These are phyloP conservation scores for Arthrobotrys iridis DNA, from an alignment of 2,329 filamentous ascomycete species.

Conservation along the genomic window DNA sequence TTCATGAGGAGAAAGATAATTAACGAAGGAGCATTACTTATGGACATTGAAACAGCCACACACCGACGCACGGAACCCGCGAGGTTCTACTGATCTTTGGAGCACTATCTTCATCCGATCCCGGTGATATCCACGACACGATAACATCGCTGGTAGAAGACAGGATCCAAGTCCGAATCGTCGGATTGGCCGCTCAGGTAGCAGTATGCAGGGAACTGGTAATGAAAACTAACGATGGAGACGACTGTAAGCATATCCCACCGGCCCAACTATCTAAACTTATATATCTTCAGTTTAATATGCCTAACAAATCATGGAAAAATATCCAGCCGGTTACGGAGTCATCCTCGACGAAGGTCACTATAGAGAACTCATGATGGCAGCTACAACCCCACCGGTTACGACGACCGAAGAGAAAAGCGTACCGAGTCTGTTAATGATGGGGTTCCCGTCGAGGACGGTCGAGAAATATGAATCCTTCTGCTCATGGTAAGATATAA, in stretches of 20 bases:
- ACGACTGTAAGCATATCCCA: conserved; percentile 64
- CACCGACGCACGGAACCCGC: conserved; percentile 89
- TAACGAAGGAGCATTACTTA: not conserved
- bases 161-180: conserved; percentile 84
- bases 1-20: not conserved
- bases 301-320: not conserved
- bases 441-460: conserved; percentile 93
- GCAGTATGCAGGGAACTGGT: conserved; percentile 92
- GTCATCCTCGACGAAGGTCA: conserved; percentile 88
- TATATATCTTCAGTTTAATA: not conserved
- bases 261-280: not conserved
- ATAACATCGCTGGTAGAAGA: conserved; percentile 81
- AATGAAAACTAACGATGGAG: conserved; percentile 83
- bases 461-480: conserved; percentile 77
- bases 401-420: conserved; percentile 73
- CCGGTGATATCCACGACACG: conserved; percentile 93
- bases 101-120: conserved; percentile 87
- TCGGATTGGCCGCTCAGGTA: conserved; percentile 89
- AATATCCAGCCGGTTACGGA: conserved; percentile 69
- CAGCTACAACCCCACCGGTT: conserved; percentile 86
- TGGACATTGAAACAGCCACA: conserved; percentile 69
- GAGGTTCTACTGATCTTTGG: conserved; percentile 94
- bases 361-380: conserved; percentile 87
- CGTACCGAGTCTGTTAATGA: conserved; percentile 81
- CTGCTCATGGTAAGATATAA: conserved; percentile 74